Base-by-base conservation (phyloP, 768 basidiomycete genomes). In the Russula sp. region DNA sequence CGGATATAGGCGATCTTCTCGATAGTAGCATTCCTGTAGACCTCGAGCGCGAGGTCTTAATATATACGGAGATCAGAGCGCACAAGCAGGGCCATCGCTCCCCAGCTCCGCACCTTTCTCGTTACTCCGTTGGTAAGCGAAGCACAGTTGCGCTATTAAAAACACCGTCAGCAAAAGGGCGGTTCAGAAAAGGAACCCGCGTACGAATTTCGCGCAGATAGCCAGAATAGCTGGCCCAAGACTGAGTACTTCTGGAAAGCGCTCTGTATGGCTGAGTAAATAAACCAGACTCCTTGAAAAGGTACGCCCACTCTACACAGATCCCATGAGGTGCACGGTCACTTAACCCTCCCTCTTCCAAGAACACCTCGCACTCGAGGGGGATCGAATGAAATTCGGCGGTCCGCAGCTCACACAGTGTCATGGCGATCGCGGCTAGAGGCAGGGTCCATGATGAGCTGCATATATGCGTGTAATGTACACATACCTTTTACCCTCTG, bases 181-280 rank as follows among this genome's bases (percentile, higher is more conserved):
- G 38, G 6, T 16, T 32, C 7, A 22, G 18, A 30, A 38, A 1
- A 13, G 46, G 11, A 20, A 6, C 22, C n/a, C 14, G 51, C 60
- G 14, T 53, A 69, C 68, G 68, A 10, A 69, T 69, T 57, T 69
- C 68, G 34, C 68, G 58, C 20, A 69, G 32, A 54, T 67, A 69
- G 0, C 68, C 68, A 40, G 68, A 69, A 56, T 69, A 69, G 55
- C 68, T 69, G n/a, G 68, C 66, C 68, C 68, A 69, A 38, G 64
- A 64, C 38, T 69, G 68, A 7, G 68, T 54, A 32, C 68, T 69
- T 26, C 68, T 63, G 13, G 68, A 67, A 46, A 69, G 63, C 42
- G 66, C 68, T 26, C 68, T 69, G 24, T 8, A 36, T 30, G 38
- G 7, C 18, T 3, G 30, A 26, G 48, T 51, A 38, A 44, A 52